Conservation (phyloP, 192 early-diverging fungal species). For the Tieghemiomyces parasiticus region DNA sequence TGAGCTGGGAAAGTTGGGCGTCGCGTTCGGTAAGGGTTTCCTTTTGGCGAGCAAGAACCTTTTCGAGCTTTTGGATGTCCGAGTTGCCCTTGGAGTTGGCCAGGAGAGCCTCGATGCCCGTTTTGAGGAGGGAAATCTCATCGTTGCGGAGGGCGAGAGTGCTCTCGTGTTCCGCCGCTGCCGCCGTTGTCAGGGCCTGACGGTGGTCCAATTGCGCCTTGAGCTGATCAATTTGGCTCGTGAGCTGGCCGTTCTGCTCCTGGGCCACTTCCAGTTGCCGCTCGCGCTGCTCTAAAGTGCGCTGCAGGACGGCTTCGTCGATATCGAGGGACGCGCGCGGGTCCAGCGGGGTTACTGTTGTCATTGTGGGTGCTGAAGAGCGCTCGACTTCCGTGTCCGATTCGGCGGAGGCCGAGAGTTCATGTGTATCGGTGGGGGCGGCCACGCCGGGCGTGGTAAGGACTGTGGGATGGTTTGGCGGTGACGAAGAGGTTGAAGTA, state of each 20-base stretch:
- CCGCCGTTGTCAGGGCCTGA: no score
- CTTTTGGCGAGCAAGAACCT: conserved; percentile 23
- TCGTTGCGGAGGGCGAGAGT: background rate
- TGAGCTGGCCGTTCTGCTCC: background rate
- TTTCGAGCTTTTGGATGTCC: conserved; percentile 17
- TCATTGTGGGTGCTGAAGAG: background rate
- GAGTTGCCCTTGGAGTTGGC: conserved; percentile 17
- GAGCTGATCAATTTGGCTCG: background rate
- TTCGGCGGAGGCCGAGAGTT: background rate
- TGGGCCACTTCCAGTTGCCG: background rate
- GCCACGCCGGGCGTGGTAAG: background rate
- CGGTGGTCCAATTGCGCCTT: background rate
- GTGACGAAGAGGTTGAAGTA: no score
- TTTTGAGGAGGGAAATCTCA: conserved; percentile 21
- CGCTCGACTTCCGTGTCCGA: conserved; percentile 3
- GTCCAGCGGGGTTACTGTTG: background rate
- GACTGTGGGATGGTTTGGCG: background rate
- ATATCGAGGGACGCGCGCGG: background rate
- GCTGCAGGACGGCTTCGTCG: conserved; percentile 5
- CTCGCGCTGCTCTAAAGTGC: background rate
- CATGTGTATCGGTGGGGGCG: background rate
- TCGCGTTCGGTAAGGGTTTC: conserved; percentile 7
- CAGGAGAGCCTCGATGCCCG: conserved; percentile 20
- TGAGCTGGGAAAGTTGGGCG: conserved; percentile 16
- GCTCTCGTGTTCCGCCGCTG: conserved; percentile 10